phyloP scores from a whole-genome alignment of 805 yeast species.

The Lipomyces yamadae region DNA sequence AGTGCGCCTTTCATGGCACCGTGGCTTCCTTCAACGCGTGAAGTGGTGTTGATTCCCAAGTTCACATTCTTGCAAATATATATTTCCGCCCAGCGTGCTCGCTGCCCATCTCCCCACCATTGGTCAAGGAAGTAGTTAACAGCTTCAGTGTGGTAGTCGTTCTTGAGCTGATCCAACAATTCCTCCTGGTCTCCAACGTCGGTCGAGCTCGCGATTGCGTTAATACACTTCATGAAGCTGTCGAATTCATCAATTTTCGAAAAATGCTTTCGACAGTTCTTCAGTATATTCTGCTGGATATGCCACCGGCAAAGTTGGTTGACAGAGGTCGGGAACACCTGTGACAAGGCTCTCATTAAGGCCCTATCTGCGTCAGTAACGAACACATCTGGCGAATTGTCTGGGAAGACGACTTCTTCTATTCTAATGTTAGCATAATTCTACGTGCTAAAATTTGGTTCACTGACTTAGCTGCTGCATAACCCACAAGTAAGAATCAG shows the following conservation, averaged over 20 bases:
- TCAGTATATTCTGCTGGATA: neutral
- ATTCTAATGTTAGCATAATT: too few relatives aligned
- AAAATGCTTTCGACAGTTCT: neutral
- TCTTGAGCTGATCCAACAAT: too few relatives aligned
- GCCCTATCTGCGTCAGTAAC: too few relatives aligned
- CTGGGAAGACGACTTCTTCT: too few relatives aligned
- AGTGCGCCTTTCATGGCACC: neutral
- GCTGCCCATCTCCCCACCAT: neutral
- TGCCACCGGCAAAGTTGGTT: neutral
- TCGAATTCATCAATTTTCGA: neutral
- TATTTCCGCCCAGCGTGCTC: neutral
- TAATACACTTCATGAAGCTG: neutral
- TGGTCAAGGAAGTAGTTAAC: neutral
- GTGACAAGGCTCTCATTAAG: neutral
- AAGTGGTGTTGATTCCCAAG: neutral
- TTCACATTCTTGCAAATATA: too few relatives aligned
- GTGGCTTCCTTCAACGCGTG: neutral
- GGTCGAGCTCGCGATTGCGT: neutral
- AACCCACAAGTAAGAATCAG: too few relatives aligned
- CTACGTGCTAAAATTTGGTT: too few relatives aligned
- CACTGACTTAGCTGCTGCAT: too few relatives aligned
- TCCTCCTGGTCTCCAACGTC: too few relatives aligned
- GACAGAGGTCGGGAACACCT: neutral
- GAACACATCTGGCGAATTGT: too few relatives aligned
- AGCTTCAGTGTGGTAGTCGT: too few relatives aligned